Percentiles rank a stretch among this genome's conserved stretches.
These are phyloP conservation scores for Salvia splendens DNA, from an alignment of 257 asterid species.

Conservation along the genomic window DNA sequence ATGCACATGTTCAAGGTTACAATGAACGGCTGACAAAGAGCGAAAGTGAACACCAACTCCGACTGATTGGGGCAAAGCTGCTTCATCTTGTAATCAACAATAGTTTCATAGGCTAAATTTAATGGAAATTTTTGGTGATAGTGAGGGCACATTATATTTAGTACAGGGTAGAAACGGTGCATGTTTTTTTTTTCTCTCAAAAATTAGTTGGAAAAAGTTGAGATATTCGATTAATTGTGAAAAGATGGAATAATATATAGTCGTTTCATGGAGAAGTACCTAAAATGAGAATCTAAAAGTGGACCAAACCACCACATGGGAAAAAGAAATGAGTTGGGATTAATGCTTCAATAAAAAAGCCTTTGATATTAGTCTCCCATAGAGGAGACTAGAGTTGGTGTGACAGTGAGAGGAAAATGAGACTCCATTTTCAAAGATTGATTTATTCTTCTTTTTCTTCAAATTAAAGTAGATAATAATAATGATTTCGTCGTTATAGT, in stretches of 20 bases:
- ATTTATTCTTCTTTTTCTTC: too few species aligned
- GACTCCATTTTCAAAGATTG: neutral
- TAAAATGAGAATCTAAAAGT: constrained; percentile 21
- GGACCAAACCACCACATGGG: constrained; percentile 36
- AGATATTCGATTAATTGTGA: too few species aligned
- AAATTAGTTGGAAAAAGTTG: neutral
- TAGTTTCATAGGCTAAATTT: too few species aligned
- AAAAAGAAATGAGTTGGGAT: constrained; percentile 8
- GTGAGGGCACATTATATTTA: too few species aligned
- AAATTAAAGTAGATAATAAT: too few species aligned
- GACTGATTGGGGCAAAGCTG: too few species aligned
- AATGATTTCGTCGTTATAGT: too few species aligned
- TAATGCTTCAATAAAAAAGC: constrained; percentile 30
- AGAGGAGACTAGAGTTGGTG: constrained; percentile 16
- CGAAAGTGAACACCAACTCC: too few species aligned
- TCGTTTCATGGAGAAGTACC: constrained; percentile 18
- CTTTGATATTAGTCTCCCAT: constrained; percentile 22
- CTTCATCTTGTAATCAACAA: too few species aligned
- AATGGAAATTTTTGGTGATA: too few species aligned
- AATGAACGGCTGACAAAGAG: too few species aligned
- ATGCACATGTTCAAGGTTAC: too few species aligned
- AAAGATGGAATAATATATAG: neutral
- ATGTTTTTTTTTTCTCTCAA: neutral
- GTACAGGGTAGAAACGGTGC: neutral
- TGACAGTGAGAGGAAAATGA: constrained; percentile 9